Evolutionary conservation across 208 protist genomes (phyloP).

Genomic region (Strigomonas culicis): DNA sequence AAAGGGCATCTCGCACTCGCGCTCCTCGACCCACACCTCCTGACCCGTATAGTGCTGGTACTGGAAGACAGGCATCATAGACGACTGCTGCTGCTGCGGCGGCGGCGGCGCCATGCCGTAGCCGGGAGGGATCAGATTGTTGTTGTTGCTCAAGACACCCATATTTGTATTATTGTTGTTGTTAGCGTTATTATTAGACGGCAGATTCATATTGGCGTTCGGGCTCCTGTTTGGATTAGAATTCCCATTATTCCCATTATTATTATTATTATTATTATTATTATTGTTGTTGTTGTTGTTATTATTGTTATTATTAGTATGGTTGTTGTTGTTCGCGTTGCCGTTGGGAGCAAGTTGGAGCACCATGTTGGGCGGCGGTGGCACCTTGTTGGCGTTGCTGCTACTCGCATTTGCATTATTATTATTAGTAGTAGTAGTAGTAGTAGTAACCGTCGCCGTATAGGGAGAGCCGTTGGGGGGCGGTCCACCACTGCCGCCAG

Average conservation of each 20-base stretch:
- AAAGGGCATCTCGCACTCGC: conserved; percentile 45
- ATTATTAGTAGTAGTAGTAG: background rate
- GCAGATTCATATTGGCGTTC: background rate
- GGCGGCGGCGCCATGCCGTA: conserved; percentile 11
- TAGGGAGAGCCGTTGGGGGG: background rate
- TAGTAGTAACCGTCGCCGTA: background rate
- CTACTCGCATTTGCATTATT: background rate
- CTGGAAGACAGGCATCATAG: background rate
- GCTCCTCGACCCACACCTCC: conserved; percentile 66
- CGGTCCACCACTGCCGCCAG: too few relatives aligned
- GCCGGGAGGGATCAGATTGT: background rate
- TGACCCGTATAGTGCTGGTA: conserved; percentile 64
- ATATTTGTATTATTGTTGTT: too few relatives aligned
- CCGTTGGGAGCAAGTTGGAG: too few relatives aligned
- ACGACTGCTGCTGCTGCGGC: background rate
- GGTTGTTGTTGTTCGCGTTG: background rate
- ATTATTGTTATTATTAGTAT: conserved; percentile 4
- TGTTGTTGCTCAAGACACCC: background rate
- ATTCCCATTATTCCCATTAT: background rate
- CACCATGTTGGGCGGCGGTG: too few relatives aligned
- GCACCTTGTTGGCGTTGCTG: background rate
- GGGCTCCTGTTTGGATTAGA: background rate
- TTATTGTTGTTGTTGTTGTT: background rate
- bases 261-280: conserved; percentile 7
- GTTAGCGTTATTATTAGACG: too few relatives aligned